Evolutionary conservation across 345 rosid species (phyloP), one percentile per base, ranked within the genome.

Genomic region (Noccaea bulbosa): DNA sequence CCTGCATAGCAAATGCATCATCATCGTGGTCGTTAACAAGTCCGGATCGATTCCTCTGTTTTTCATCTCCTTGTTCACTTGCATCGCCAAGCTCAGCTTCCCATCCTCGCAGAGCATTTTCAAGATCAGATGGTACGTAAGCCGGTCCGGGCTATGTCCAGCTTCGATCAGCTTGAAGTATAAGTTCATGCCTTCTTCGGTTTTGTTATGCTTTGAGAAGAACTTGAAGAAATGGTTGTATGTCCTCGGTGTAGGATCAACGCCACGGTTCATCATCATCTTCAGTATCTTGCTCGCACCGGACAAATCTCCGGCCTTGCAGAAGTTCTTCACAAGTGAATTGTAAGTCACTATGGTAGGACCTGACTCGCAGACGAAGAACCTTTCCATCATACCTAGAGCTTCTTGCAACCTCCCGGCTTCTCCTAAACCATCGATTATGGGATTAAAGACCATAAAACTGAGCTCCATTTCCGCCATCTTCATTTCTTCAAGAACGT

Each of bases 101-200:
- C 86, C 93, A 53, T 81, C 87, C 75, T 91, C 89, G 10, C 96
- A 91, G 33, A 93, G 67, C 87, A 86, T 78, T 82, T 93, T 93
- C 74, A 93, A 39, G 79, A 93, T 53, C 79, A 87, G 87, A 81
- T 88, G 92, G 74, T 81, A 89, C 1, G 97, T 86, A 2, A 85
- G 83, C 64, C 83, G 82, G 74, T 91, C 95, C 0, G 83, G 90
- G 39, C 60, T 76, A 72, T 85, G 84, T 14, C 97, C 93, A 67
- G 90, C 83, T 69, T 84, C 87, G 57, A 91, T 71, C 90, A 91
- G 77, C 82, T 88, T 93, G 32, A 79, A 82, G 69, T 87, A 86
- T 39, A 91, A 86, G 53, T 83, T 85, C 94, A 93, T 89, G 0
- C 84, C 94, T 24, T 84, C 96, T 56, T 89, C 92, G 12, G 86